Evolutionary conservation across 2,329 filamentous ascomycete genomes (phyloP).

Genomic region (Trichoderma guizhouense): DNA sequence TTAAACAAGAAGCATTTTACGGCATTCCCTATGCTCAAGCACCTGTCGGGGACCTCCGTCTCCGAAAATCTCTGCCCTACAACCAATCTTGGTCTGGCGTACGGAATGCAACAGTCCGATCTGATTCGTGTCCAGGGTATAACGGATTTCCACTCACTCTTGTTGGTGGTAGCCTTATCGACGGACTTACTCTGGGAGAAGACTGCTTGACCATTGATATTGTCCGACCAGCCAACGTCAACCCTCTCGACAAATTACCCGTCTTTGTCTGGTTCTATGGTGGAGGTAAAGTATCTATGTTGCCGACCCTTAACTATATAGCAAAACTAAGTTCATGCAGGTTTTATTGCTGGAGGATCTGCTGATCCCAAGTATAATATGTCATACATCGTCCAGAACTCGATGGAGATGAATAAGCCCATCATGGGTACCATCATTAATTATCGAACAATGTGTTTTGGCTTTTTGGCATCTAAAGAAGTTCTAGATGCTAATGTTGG

Average conservation of each 20-base stretch:
- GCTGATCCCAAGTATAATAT: constrained; percentile 3
- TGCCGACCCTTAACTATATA: not conserved
- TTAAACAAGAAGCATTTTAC: constrained; percentile 1
- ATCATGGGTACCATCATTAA: not conserved
- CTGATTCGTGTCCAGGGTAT: not conserved
- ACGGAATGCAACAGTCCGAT: constrained; percentile 4
- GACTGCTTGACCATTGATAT: constrained; percentile 3
- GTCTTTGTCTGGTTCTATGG: not conserved
- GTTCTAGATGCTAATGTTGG: not conserved
- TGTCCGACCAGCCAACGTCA: not conserved
- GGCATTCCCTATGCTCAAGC: constrained; percentile 3
- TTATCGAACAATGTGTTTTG: not conserved
- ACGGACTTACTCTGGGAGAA: not conserved
- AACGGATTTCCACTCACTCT: not conserved
- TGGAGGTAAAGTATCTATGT: not conserved
- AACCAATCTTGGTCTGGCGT: constrained; percentile 2
- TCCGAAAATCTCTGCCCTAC: not conserved
- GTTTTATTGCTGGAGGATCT: not conserved
- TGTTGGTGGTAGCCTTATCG: not conserved
- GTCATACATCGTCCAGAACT: not conserved
- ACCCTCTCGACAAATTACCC: not conserved
- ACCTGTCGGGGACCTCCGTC: not conserved
- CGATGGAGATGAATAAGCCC: not conserved
- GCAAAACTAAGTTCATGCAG: not conserved
- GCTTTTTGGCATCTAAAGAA: not conserved